phyloP scores from a whole-genome alignment of 106 monocot species.

The Hemerocallis citrina region DNA sequence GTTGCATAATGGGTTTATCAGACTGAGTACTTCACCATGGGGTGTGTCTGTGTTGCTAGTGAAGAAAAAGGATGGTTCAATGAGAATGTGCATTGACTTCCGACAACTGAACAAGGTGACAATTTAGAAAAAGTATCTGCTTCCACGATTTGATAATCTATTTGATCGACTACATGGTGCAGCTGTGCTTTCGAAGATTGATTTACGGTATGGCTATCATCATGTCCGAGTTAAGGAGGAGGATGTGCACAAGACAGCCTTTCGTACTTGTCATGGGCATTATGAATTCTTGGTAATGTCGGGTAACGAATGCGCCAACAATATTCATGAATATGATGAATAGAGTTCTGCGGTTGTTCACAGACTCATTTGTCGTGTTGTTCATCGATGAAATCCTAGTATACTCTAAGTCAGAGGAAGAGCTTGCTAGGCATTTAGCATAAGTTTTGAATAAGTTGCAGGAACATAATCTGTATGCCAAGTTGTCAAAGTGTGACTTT shows the following conservation, averaged over 20 bases:
- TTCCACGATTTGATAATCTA: background rate
- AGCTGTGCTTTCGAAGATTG: background rate
- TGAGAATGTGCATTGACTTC: background rate
- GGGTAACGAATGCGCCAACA: too few relatives aligned
- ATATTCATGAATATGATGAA: too few relatives aligned
- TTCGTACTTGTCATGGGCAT: background rate
- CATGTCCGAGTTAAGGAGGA: background rate
- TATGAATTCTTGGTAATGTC: slow-evolving; percentile 1
- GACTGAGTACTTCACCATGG: background rate
- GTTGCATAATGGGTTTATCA: background rate
- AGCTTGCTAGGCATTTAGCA: too few relatives aligned
- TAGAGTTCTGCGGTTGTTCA: too few relatives aligned
- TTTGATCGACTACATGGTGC: background rate
- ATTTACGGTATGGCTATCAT: background rate
- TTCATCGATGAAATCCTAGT: too few relatives aligned
- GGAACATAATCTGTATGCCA: too few relatives aligned
- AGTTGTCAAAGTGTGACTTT: too few relatives aligned
- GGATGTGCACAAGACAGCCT: too few relatives aligned
- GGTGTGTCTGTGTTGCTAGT: too few relatives aligned
- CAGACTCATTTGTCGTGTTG: too few relatives aligned
- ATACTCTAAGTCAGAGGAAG: too few relatives aligned
- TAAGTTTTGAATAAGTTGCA: too few relatives aligned
- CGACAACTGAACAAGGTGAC: background rate
- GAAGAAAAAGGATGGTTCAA: background rate
- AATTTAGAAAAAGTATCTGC: background rate